Base-by-base conservation (phyloP, 208 protist species). In the Naegleria gruberi region DNA sequence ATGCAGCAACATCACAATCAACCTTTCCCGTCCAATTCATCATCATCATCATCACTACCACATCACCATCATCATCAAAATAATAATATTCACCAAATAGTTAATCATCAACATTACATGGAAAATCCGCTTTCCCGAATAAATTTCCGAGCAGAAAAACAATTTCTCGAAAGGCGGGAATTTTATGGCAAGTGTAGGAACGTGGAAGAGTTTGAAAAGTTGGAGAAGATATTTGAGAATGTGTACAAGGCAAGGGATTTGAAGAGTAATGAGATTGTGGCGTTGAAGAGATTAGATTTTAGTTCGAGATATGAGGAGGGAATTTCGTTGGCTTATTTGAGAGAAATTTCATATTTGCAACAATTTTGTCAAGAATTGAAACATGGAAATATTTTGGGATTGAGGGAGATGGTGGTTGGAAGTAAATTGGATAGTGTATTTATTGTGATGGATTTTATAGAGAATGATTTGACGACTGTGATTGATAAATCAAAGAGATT, bases 301-400 rank as follows among this genome's bases (percentile, higher is more conserved):
- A 91, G 2, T 17, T 30, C 6, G 4, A 74, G 5, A 51, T 89
- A 92, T 19, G 83, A 92, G 46, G 88, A 92, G 37, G 91, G 91
- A n/a, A 93, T 92, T 41, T 91, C 91, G 4, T 23, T 92, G 6
- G 91, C 91, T 17, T 19, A 91, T 26, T 43, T 92, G 5, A 46
- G 91, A 73, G 91, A 92, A 89, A 92, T 92, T 81, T 19, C 73
- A 45, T 81, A 91, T 42, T 46, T 93, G 45, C 12, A 93, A 41
- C 4, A 6, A 30, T 92, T 43, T 91, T 89, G 4, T 6, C 91
- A 44, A 42, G 92, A 30, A 84, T 89, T 37, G 91, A 92, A 88
- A 91, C 94, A 95, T 89, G 30, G 10, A 34, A 95, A 95, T 47
- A 82, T 95, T 8, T 89, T 95, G 23, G 5, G 73, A 7, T 91